Evolutionary conservation across 306 rosid genomes (phyloP), one percentile per base, ranked within the genome.

Genomic region (Malus orientalis): DNA sequence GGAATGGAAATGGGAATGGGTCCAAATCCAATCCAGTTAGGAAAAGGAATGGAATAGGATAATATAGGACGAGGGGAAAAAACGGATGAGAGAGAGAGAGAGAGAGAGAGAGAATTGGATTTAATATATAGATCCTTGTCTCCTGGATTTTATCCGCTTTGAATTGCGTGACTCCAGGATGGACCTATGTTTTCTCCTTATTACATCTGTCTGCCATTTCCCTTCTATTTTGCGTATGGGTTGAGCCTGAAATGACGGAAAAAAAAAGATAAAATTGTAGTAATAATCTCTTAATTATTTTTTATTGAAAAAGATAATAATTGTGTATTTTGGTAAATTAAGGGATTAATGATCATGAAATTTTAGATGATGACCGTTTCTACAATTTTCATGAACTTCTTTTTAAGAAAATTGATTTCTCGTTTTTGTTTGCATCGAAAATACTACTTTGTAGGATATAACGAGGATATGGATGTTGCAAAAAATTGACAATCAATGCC

Each of bases 71-170:
- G 76, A 60, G 66, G 66, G 6, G 18, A 49, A 49, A 36, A 25
- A 69, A 25, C 8, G 38, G 62, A 51, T 8, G 36, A 29, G 4
- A 29, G 29, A 58, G 6, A 29, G 4, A 27, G 32, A 30, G 32
- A 14, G 62, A 57, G 18, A 59, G 65, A 59, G 16, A 59, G 6
- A 29, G 4, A 29, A 38, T 19, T 0, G 53, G 36, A 29, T 62
- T 62, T 22, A 38, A 38, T 38, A 38, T 2, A n/a, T 51, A 40
- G 67, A 62, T 73, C 75, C 45, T 58, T 40, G 63, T 53, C 74
- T 23, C 29, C 73, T 49, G 3, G 5, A 32, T 60, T 76, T 80
- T 62, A 76, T 80, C 78, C 80, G 49, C 77, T 62, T 77, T 23
- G 29, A 22, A 14, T n/a, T 79, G 49, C 74, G 25, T 25, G 33